Percentiles rank a stretch among this genome's conserved stretches.
phyloP scores from a whole-genome alignment of 2,329 filamentous ascomycete species.

The Taxawa tesnikishii region DNA sequence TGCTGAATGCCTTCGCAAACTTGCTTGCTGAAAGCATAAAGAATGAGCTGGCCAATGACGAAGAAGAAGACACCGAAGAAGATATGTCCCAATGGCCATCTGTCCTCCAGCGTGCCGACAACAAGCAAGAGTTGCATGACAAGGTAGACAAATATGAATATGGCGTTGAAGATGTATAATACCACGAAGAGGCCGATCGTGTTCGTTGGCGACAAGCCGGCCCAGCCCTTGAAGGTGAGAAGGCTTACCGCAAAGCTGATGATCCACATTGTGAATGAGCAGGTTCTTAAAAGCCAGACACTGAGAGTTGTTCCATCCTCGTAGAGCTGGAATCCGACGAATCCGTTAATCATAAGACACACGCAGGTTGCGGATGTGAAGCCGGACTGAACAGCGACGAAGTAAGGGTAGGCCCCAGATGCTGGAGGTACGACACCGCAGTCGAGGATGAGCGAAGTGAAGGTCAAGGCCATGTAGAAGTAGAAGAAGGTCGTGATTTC shows the following conservation, averaged over 20 bases:
- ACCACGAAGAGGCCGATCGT: slow-evolving; percentile 85
- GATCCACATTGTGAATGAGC: slow-evolving; percentile 69
- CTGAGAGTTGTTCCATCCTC: slow-evolving; percentile 91
- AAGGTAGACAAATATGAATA: slow-evolving; percentile 76
- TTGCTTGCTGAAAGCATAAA: slow-evolving; percentile 77
- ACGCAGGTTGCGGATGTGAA: slow-evolving; percentile 76
- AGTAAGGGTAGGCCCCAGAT: slow-evolving; percentile 74
- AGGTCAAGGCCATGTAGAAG: slow-evolving; percentile 81
- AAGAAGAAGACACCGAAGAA: slow-evolving; percentile 85
- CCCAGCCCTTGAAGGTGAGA: slow-evolving; percentile 87
- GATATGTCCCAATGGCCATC: slow-evolving; percentile 91
- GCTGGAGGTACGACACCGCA: slow-evolving; percentile 83
- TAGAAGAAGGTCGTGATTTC: slow-evolving; percentile 90
- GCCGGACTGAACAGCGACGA: slow-evolving; percentile 77
- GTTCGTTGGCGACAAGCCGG: slow-evolving; percentile 70
- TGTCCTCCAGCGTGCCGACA: slow-evolving; percentile 77
- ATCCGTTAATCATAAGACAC: slow-evolving; percentile 88
- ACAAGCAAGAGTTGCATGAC: slow-evolving; percentile 83
- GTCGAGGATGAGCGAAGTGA: slow-evolving; percentile 80
- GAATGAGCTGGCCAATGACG: slow-evolving; percentile 76
- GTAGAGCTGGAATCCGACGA: slow-evolving; percentile 96
- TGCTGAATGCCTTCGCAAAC: slow-evolving; percentile 80
- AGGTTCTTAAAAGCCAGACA: slow-evolving; percentile 78
- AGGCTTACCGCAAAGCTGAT: slow-evolving; percentile 80
- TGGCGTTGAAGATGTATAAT: slow-evolving; percentile 78